Evolutionary conservation across 495 filamentous ascomycete genomes (phyloP).

Genomic region (Peziza echinospora): DNA sequence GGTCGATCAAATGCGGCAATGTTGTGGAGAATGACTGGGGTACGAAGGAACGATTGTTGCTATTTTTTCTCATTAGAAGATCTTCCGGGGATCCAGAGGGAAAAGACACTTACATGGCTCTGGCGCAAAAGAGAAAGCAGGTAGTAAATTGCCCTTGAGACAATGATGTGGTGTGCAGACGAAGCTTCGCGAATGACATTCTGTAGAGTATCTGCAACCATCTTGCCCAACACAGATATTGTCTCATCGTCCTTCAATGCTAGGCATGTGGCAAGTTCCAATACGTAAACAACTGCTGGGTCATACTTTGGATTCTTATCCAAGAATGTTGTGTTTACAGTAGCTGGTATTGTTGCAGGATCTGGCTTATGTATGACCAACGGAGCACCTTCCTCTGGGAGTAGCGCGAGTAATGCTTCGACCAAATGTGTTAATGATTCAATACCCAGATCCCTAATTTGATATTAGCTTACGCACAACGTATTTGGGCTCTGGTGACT

Average conservation of each 20-base stretch:
- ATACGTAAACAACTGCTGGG: slow-evolving; percentile 62
- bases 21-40: slow-evolving; percentile 78
- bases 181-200: slow-evolving; percentile 55
- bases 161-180: slow-evolving; percentile 54
- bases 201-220: slow-evolving; percentile 58
- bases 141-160: slow-evolving; percentile 72
- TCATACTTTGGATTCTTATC: slow-evolving; percentile 47
- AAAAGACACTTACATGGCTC: slow-evolving; percentile 49
- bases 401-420: slow-evolving; percentile 49
- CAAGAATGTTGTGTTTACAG: slow-evolving; percentile 31
- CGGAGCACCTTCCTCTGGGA: slow-evolving; percentile 62
- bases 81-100: not conserved
- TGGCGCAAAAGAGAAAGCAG: slow-evolving; percentile 61
- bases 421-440: slow-evolving; percentile 45
- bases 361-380: slow-evolving; percentile 82
- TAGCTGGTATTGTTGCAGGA: slow-evolving; percentile 29
- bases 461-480: slow-evolving; percentile 1
- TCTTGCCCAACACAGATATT: slow-evolving; percentile 47
- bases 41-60: slow-evolving; percentile 76
- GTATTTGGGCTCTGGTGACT: slow-evolving; percentile 19
- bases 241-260: slow-evolving; percentile 56
- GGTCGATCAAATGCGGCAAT: slow-evolving; percentile 71
- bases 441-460: slow-evolving; percentile 41
- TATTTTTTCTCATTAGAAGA: slow-evolving; percentile 24
- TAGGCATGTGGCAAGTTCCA: slow-evolving; percentile 74